phyloP scores from a whole-genome alignment of 176 grass and related monocot genomes.

The Puccinellia tenuiflora region DNA sequence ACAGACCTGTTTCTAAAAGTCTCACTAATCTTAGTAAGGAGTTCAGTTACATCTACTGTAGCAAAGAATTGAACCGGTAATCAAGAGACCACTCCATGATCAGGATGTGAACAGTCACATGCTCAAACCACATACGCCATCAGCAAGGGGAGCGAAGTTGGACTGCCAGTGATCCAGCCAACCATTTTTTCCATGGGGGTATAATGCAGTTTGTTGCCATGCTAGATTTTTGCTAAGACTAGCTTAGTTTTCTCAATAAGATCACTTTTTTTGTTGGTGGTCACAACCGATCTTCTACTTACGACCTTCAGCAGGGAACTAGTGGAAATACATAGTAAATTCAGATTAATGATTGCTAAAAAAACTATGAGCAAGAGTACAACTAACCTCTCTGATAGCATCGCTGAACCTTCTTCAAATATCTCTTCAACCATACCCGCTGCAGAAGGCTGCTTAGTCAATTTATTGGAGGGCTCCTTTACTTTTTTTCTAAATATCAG shows the following conservation, averaged over 20 bases:
- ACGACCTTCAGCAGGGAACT: background rate
- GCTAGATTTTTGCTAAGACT: background rate
- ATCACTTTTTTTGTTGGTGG: background rate
- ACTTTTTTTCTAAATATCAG: constrained; percentile 68
- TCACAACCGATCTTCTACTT: background rate
- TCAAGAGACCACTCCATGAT: background rate
- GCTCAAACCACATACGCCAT: background rate
- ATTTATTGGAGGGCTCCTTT: constrained; percentile 60
- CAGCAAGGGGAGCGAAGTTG: background rate
- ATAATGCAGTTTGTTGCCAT: background rate
- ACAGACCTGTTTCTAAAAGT: background rate
- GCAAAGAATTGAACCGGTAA: background rate
- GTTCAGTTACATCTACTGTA: background rate
- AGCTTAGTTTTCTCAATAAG: background rate
- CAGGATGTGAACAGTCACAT: background rate
- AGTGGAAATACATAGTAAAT: background rate
- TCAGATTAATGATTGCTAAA: background rate
- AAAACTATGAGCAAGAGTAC: background rate
- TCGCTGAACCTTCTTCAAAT: constrained; percentile 97
- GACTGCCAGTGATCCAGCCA: background rate
- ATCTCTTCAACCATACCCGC: constrained; percentile 71
- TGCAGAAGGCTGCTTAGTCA: constrained; percentile 67
- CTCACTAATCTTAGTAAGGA: background rate
- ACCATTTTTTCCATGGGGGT: background rate
- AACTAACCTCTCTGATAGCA: constrained; percentile 82